Base-by-base conservation (phyloP, 129 eudicot genomes). In the Lonicera japonica region DNA sequence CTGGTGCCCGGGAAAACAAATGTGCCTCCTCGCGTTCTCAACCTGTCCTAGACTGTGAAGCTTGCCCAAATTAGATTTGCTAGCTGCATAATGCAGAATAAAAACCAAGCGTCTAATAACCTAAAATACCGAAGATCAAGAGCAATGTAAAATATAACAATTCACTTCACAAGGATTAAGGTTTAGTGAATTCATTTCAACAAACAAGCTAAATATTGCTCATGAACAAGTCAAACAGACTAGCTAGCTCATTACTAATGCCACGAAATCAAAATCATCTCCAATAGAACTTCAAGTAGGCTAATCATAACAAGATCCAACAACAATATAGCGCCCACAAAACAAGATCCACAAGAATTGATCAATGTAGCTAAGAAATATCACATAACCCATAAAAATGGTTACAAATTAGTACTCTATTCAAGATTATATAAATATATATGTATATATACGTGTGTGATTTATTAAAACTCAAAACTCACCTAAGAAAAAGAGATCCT, bases 401-500 rank as follows among this genome's bases (percentile, higher is more conserved):
- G 36, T 1, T 1, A 29, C 36, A 29, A 29, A 29, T 29, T 29
- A 1, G 36, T 1, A 29, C 4, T 29, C 2, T 29, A 29, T 29
- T 29, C 36, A 29, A 29, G 36, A 29, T 29, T 29, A 29, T 29
- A 29, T 29, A 29, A 2, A 29, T 29, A 6, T 29, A 29, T 29
- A 29, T 2, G 6, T 29, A 29, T 29, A 29, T n/a, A n/a, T n/a
- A 6, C 6, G 36, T 29, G 6, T 29, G 36, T 29, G 36, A 29
- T 2, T n/a, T 2, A 29, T 29, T 29, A 29, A 29, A 29, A 29
- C 36, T 29, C 36, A 29, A 29, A 29, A 73, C 88, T 80, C 78
- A 94, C 99, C 99, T 80, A 75, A 85, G 70, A 63, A 85, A 79
- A 63, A 94, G 77, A 67, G 89, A 75, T 36, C 95, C 99, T 69